Evolutionary conservation across 2,329 filamentous ascomycete genomes (phyloP).

Genomic region (Colletotrichum sp.): DNA sequence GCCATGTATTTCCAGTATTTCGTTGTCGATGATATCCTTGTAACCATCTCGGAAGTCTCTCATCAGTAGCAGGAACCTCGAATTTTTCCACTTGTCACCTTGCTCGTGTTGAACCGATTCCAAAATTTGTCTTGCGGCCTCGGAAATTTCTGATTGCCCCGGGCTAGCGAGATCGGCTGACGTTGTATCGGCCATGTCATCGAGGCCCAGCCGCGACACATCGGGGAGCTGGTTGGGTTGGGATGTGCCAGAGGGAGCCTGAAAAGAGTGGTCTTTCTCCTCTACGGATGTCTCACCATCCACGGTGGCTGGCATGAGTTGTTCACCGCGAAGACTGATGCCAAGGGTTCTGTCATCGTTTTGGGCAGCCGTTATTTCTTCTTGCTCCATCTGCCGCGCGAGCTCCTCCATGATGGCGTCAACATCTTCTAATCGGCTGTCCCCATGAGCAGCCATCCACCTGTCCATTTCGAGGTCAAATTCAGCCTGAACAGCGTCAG

Average conservation of each 20-base stretch:
- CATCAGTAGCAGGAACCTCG: constrained; percentile 49
- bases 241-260: not conserved
- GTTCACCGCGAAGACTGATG: not conserved
- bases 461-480: constrained; percentile 45
- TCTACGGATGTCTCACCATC: not conserved
- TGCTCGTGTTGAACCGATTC: constrained; percentile 48
- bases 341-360: not conserved
- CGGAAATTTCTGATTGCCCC: constrained; percentile 37
- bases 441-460: constrained; percentile 44
- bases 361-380: not conserved
- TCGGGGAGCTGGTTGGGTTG: not conserved
- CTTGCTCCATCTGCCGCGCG: constrained; percentile 41
- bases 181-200: not conserved
- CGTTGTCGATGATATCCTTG: constrained; percentile 48
- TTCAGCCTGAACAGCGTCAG: constrained; percentile 30
- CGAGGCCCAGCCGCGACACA: not conserved
- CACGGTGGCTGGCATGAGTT: not conserved
- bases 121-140: constrained; percentile 46
- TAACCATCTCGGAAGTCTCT: constrained; percentile 49
- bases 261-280: not conserved
- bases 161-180: not conserved
- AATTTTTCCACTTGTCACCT: constrained; percentile 53
- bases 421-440: constrained; percentile 39
- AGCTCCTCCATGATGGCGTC: constrained; percentile 49
- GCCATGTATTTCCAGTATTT: constrained; percentile 37